Conservation (phyloP, 176 grass and related monocot species). For the Typha latifolia region DNA sequence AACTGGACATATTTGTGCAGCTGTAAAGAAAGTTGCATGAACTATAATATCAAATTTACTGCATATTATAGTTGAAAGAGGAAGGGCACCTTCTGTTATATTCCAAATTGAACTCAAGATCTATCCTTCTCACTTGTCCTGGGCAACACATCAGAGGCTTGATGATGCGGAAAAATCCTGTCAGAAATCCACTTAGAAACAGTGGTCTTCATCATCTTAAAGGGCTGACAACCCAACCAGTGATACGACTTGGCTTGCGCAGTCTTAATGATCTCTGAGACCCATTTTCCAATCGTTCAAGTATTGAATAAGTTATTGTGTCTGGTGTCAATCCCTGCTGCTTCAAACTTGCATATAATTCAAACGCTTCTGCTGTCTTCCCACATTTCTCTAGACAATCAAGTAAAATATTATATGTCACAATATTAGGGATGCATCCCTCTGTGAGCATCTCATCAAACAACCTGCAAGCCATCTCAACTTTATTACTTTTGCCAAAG, state of each 20-base stretch:
- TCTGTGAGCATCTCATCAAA: slow-evolving; percentile 81
- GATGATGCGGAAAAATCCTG: background rate
- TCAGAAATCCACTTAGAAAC: background rate
- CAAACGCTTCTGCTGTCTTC: slow-evolving; percentile 50
- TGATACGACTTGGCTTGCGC: slow-evolving; percentile 36
- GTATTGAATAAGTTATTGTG: slow-evolving; percentile 80
- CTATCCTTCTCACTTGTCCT: too few relatives aligned
- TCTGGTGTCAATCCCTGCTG: slow-evolving; percentile 69
- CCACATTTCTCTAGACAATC: slow-evolving; percentile 78
- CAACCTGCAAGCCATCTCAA: slow-evolving; percentile 82
- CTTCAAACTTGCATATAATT: slow-evolving; percentile 58
- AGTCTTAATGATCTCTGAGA: slow-evolving; percentile 47
- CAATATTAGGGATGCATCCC: slow-evolving; percentile 72
- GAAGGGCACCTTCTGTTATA: too few relatives aligned
- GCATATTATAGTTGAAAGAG: too few relatives aligned
- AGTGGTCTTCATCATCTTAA: slow-evolving; percentile 30
- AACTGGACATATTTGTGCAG: too few relatives aligned
- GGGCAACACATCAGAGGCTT: too few relatives aligned
- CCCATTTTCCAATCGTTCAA: slow-evolving; percentile 65
- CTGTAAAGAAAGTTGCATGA: too few relatives aligned
- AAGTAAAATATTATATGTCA: slow-evolving; percentile 95
- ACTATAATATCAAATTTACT: too few relatives aligned
- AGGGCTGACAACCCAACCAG: slow-evolving; percentile 78
- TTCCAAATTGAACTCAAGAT: too few relatives aligned
- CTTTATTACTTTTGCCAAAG: slow-evolving; percentile 88